Conservation (phyloP, 2,329 filamentous ascomycete genomes). For the Fusarium pseudograminearum region DNA sequence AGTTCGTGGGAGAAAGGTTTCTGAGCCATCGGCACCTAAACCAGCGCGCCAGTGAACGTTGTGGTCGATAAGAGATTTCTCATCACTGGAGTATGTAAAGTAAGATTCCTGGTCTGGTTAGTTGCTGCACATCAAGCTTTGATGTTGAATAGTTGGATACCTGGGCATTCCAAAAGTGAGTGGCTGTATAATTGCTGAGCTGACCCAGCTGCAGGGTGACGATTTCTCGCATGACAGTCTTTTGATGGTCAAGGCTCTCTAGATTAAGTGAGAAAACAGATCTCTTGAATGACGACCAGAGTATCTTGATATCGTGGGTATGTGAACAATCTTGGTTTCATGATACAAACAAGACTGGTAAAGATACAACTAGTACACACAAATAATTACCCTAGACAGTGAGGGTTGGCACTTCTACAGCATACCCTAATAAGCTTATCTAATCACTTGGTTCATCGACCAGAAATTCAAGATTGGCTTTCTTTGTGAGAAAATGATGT, state of each 20-base stretch:
- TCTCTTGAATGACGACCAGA: not conserved
- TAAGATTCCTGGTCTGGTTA: conserved; percentile 78
- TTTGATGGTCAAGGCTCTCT: not conserved
- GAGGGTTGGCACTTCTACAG: conserved; percentile 4
- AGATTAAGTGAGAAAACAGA: not conserved
- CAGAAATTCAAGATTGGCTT: not conserved
- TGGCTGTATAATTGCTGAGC: conserved; percentile 90
- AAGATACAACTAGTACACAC: not conserved
- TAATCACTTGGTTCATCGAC: conserved; percentile 20
- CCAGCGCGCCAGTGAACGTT: conserved; percentile 89
- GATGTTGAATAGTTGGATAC: conserved; percentile 55
- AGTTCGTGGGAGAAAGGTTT: conserved; percentile 92
- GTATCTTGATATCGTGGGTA: not conserved
- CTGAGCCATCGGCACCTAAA: conserved; percentile 82
- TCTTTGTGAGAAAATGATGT: not conserved
- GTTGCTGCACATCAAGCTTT: not conserved
- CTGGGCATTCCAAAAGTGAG: conserved; percentile 98
- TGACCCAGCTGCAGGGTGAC: conserved; percentile 94
- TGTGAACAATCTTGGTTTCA: not conserved
- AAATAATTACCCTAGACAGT: conserved; percentile 27
- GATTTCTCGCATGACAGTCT: conserved; percentile 84
- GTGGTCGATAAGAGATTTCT: conserved; percentile 56
- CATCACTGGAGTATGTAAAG: conserved; percentile 81
- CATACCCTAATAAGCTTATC: conserved; percentile 32
- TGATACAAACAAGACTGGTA: not conserved